Conservation (phyloP, 2,329 filamentous ascomycete genomes). For the Coleophoma cylindrospora region DNA sequence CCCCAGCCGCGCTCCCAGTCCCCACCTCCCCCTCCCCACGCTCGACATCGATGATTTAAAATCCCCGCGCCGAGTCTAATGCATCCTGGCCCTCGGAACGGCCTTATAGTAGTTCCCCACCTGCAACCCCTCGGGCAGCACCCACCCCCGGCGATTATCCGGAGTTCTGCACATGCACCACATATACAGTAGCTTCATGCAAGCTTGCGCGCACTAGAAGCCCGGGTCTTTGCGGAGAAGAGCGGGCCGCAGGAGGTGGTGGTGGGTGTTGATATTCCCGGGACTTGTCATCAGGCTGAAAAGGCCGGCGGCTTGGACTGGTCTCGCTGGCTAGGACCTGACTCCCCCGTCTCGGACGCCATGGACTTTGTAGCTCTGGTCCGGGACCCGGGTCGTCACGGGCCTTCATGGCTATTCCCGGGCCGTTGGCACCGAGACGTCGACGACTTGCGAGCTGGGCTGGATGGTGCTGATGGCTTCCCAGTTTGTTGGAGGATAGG, state of each 20-base stretch:
- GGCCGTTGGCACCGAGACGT: background rate
- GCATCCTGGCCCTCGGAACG: slow-evolving; percentile 14
- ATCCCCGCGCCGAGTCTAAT: slow-evolving; percentile 25
- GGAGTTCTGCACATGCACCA: slow-evolving; percentile 4
- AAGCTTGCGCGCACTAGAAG: background rate
- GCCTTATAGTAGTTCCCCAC: background rate
- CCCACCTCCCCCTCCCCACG: slow-evolving; percentile 2
- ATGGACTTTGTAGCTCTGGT: slow-evolving; percentile 8
- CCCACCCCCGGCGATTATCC: slow-evolving; percentile 1
- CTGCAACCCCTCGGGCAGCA: background rate
- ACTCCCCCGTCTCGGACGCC: slow-evolving; percentile 11
- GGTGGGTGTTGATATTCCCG: slow-evolving; percentile 9
- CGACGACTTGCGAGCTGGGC: slow-evolving; percentile 11
- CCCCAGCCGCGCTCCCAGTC: background rate
- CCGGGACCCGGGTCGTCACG: slow-evolving; percentile 1
- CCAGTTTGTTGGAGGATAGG: slow-evolving; percentile 9
- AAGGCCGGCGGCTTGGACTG: slow-evolving; percentile 5
- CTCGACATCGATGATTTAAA: slow-evolving; percentile 12
- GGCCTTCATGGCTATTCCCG: too few species aligned
- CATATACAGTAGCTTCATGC: background rate
- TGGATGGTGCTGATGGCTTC: slow-evolving; percentile 7
- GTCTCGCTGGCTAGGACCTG: slow-evolving; percentile 13
- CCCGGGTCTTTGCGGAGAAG: background rate
- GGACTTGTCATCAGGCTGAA: slow-evolving; percentile 10
- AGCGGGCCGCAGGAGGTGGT: slow-evolving; percentile 6